Evolutionary conservation across 2,329 filamentous ascomycete genomes (phyloP).

Genomic region (Botryotinia convoluta): DNA sequence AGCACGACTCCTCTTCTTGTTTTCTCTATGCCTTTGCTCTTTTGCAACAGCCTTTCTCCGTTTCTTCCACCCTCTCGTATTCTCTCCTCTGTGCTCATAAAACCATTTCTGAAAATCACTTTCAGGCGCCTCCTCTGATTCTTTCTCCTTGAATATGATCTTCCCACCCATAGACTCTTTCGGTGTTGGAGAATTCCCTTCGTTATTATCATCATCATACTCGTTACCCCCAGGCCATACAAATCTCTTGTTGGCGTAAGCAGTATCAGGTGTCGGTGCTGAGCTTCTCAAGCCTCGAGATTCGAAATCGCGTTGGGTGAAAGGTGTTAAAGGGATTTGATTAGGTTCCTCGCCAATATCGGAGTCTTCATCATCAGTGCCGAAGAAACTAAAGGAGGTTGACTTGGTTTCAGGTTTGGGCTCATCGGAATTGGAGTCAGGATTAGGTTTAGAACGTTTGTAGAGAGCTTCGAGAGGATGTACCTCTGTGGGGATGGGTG

Average conservation of each 20-base stretch:
- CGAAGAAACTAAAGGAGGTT: slow-evolving; percentile 75
- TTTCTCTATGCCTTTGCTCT: slow-evolving; percentile 65
- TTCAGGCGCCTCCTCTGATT: slow-evolving; percentile 31
- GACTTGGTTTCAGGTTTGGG: slow-evolving; percentile 41
- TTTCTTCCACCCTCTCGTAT: slow-evolving; percentile 65
- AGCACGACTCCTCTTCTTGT: slow-evolving; percentile 49
- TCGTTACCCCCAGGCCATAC: slow-evolving; percentile 50
- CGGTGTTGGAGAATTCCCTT: slow-evolving; percentile 32
- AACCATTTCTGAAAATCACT: slow-evolving; percentile 65
- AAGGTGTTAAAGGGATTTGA: slow-evolving; percentile 73
- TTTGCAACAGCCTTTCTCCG: slow-evolving; percentile 61
- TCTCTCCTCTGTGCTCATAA: slow-evolving; percentile 63
- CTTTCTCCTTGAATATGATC: slow-evolving; percentile 27
- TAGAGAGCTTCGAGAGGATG: slow-evolving; percentile 92
- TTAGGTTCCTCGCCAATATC: slow-evolving; percentile 44
- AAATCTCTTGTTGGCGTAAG: slow-evolving; percentile 66
- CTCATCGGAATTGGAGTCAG: slow-evolving; percentile 31
- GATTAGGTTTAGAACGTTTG: slow-evolving; percentile 61
- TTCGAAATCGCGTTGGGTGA: slow-evolving; percentile 74
- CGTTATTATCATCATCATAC: slow-evolving; percentile 46
- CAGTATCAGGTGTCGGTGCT: slow-evolving; percentile 92
- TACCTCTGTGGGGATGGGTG: slow-evolving; percentile 46
- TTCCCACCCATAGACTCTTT: slow-evolving; percentile 20
- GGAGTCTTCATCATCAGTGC: slow-evolving; percentile 46
- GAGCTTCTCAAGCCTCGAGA: slow-evolving; percentile 76